Evolutionary conservation across 129 eudicot genomes (phyloP), one percentile per base, ranked within the genome.

Genomic region (Pulicaria dysenterica): DNA sequence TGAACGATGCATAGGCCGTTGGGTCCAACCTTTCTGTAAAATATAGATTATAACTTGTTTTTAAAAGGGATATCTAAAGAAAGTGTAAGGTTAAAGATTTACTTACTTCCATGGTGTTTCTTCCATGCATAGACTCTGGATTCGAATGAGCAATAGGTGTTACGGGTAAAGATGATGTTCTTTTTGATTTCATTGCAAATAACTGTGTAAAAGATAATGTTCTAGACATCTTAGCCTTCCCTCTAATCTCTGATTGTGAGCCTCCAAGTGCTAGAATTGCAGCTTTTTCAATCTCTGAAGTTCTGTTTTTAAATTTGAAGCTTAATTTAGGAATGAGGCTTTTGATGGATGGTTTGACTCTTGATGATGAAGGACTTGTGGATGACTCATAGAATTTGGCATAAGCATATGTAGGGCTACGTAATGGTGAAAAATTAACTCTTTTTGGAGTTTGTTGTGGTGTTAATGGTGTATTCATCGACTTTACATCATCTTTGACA

Each of bases 61-160:
- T 24, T 24, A 24, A 24, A 24, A 24, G 2, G 31, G 31, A 24
- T 24, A 64, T 41, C 17, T 6, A 11, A 37, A 67, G 15, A 73
- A 51, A 69, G 57, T 8, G 40, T 41, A 66, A 69, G 76, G 86
- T 80, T 77, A 83, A 85, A 74, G 76, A 74, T 17, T 49, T 41
- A 79, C 79, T 74, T 65, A 74, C 72, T 75, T 70, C 82, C 36
- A 59, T 67, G 75, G 67, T 67, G 76, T 76, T 79, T 53, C 91
- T 88, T 77, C 97, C 99, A 83, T 81, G 99, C 57, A 78, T 45
- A 50, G 99, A 95, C 76, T 87, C 96, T 3, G 95, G 99, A 76
- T 95, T 95, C 4, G 99, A 95, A 79, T 95, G 99, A 58, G 79
- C 69, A 65, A 91, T 85, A 48, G 95, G 97, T 19, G 91, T 80